Evolutionary conservation across 2,329 filamentous ascomycete species (phyloP), one percentile per base, ranked within the genome.

Genomic region (Thielaviopsis musarum): DNA sequence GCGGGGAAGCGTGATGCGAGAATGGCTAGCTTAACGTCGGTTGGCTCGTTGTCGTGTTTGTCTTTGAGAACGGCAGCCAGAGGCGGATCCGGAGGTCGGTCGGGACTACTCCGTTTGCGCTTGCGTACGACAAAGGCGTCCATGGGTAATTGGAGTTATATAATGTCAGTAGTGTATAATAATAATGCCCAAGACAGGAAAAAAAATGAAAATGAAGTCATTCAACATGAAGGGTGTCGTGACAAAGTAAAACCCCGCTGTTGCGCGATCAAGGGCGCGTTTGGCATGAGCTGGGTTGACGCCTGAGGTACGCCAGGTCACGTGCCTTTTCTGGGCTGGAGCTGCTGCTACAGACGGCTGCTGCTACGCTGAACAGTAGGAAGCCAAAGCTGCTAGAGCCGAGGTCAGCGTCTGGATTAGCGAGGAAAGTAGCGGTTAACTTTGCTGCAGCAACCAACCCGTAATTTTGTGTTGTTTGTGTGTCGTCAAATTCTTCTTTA

Each of bases 21-120:
- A 1, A 95, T 74, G 1, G 90, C 90, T 15, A 98, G 73, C 67
- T 96, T 97, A 65, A 94, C 76, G 63, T 97, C 93, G 0, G 93
- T 98, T 1, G 87, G 84, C 54, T 95, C 87, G 17, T 90, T 82
- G 17, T 82, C 79, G 19, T 70, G 69, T 5, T 68, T 66, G 41
- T 66, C 63, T 30, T 54, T 38, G 57, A 24, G 59, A 53, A 49
- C 38, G 38, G 30, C 38, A 45, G 5, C 52, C 58, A 64, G 41
- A 10, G 68, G 66, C 24, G 41, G 24, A 19, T 13, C 53, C 61
- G 66, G 58, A 66, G 66, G 64, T 71, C 64, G 65, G 24, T 64
- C 63, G 54, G 64, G 30, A 7, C 6, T n/a, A 7, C 10, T 67
- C 22, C 63, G 61, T 60, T 72, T 82, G 59, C 80, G 77, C 69